Evolutionary conservation across 345 rosid genomes (phyloP), one percentile per base, ranked within the genome.

Genomic region (Streptanthus diversifolius): DNA sequence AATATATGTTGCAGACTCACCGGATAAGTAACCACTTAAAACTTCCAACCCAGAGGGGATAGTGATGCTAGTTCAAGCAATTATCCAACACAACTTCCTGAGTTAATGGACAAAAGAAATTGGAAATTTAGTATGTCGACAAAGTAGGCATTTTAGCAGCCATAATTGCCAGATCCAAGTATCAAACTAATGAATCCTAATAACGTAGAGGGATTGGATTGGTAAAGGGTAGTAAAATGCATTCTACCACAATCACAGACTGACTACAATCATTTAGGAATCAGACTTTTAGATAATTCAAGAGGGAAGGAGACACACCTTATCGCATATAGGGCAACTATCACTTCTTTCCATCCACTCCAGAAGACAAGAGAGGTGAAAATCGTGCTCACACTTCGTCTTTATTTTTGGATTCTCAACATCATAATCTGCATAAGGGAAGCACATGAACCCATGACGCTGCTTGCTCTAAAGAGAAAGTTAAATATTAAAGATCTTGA

Each of bases 301-400:
- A 4, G 15, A 24, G 2, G 62, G n/a, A 56, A 45, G 37, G 21
- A 55, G 25, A 63, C 83, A 54, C 73, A 93, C 98, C 98, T 89
- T 83, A 81, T 87, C 88, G 44, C 98, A 93, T 12, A 91, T 86
- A 54, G 97, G 98, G 79, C 98, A 93, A 43, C 72, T 54, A 43
- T 89, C 91, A 41, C 97, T 93, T 80, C 96, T 86, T 84, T 93
- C 98, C 81, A 85, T 85, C 98, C 98, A 93, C 67, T 90, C 98
- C 56, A 90, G 78, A 69, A 93, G 85, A 80, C 97, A 93, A 2
- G 93, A 79, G 22, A 93, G 84, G 81, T 93, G 98, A 71, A 82
- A 93, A 83, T 82, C 89, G 71, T 93, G 98, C 52, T 91, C 89
- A 40, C 97, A 93, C 43, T 83, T 83, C 15, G 96, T 91, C 44